These are phyloP conservation scores for Heterobasidion irregulare DNA, from an alignment of 1,284 basidiomycete species.

Conservation along the genomic window DNA sequence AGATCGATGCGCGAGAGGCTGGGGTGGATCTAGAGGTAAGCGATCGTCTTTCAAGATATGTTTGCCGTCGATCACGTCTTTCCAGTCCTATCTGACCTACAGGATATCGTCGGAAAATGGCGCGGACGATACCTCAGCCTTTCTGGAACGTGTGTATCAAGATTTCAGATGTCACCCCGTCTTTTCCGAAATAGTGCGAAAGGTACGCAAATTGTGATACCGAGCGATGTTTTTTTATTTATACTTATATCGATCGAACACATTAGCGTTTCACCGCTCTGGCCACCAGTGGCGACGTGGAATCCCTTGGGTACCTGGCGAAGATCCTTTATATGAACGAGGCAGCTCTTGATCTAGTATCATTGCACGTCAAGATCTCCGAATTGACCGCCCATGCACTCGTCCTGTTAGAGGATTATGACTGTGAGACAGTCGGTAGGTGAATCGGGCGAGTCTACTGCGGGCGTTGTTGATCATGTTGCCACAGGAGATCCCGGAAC, in stretches of 20 bases:
- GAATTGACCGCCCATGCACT: slow-evolving; percentile 55
- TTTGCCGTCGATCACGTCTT: not conserved
- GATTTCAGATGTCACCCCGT: slow-evolving; percentile 52
- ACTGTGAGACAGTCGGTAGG: slow-evolving; percentile 72
- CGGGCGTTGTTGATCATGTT: slow-evolving; percentile 3
- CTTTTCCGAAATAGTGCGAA: slow-evolving; percentile 49
- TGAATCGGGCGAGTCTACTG: slow-evolving; percentile 5
- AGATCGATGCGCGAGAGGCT: slow-evolving; percentile 48
- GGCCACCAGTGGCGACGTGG: slow-evolving; percentile 47
- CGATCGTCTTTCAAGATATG: slow-evolving; percentile 1
- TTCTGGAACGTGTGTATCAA: slow-evolving; percentile 49
- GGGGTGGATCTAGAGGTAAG: slow-evolving; percentile 47
- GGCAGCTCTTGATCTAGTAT: slow-evolving; percentile 54
- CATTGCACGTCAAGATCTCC: slow-evolving; percentile 57
- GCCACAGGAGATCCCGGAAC: slow-evolving; percentile 71
- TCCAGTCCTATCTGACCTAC: slow-evolving; percentile 50
- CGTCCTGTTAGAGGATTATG: slow-evolving; percentile 60
- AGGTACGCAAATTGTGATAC: slow-evolving; percentile 29
- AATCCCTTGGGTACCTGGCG: slow-evolving; percentile 58
- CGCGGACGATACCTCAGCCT: slow-evolving; percentile 37
- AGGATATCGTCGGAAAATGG: slow-evolving; percentile 49
- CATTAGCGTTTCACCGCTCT: slow-evolving; percentile 47
- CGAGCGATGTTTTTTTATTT: too few species aligned
- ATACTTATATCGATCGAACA: not conserved
- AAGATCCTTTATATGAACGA: slow-evolving; percentile 52